Conservation (phyloP, 2,329 filamentous ascomycete species). For the Fusarium pseudoanthophilum region DNA sequence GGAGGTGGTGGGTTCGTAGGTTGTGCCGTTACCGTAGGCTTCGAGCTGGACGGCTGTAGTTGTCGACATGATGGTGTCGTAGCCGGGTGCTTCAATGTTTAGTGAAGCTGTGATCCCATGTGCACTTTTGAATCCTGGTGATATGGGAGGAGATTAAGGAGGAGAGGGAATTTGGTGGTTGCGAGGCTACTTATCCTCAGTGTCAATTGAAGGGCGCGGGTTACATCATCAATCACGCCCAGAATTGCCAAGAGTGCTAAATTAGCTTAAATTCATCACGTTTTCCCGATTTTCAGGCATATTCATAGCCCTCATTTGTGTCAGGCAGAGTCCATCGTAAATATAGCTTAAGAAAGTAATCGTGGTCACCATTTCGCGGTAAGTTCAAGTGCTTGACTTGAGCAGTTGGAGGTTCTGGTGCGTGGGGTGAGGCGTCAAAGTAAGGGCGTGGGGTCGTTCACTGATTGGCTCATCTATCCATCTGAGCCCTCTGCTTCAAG, state of each 20-base stretch:
- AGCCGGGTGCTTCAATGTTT: neutral
- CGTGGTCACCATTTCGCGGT: neutral
- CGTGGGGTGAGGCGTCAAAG: neutral
- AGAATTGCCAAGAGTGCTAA: neutral
- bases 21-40: conserved; percentile 11
- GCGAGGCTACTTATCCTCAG: neutral
- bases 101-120: no score
- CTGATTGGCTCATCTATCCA: neutral
- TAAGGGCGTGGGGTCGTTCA: neutral
- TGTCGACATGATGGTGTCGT: conserved; percentile 18
- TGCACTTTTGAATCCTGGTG: no score
- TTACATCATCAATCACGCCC: conserved; percentile 11
- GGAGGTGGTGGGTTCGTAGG: neutral
- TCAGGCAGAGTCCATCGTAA: no score
- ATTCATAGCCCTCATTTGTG: no score
- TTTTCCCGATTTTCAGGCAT: no score
- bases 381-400: neutral
- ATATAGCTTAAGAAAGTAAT: fast-evolving
- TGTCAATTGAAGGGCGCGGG: conserved; percentile 28
- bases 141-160: no score
- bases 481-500: neutral
- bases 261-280: fast-evolving
- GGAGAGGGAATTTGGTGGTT: neutral
- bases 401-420: neutral
- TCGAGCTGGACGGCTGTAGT: conserved; percentile 29